Evolutionary conservation across 2,329 filamentous ascomycete species (phyloP).

Genomic region (Leptographium galeiforme): DNA sequence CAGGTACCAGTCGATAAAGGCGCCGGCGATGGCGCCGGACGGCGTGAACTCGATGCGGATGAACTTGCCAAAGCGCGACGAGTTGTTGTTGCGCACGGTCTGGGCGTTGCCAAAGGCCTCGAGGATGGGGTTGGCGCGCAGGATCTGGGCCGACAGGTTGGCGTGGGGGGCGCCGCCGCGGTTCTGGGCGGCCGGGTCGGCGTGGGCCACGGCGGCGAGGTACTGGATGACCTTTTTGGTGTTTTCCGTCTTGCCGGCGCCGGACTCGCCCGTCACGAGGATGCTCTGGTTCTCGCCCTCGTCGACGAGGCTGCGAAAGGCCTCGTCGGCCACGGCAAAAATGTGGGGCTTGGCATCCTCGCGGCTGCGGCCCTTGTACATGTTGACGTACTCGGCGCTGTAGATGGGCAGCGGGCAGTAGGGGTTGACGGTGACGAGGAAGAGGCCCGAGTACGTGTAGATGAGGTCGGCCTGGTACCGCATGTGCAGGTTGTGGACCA

Average conservation of each 20-base stretch:
- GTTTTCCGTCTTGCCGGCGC: slow-evolving; percentile 96
- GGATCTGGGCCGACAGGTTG: slow-evolving; percentile 88
- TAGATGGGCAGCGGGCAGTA: slow-evolving; percentile 94
- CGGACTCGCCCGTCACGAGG: slow-evolving; percentile 92
- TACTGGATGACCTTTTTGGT: slow-evolving; percentile 99
- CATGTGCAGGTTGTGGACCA: slow-evolving; percentile 92
- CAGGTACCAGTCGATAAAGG: slow-evolving; percentile 97
- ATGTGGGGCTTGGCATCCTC: slow-evolving; percentile 97
- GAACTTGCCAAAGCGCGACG: slow-evolving; percentile 95
- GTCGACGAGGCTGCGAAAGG: slow-evolving; percentile 88
- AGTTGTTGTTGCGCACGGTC: slow-evolving; percentile 96
- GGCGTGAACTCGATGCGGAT: slow-evolving; percentile 92
- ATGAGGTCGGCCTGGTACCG: slow-evolving; percentile 93
- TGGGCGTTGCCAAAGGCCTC: slow-evolving; percentile 98
- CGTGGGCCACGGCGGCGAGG: slow-evolving; percentile 80
- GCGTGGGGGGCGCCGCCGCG: slow-evolving; percentile 47
- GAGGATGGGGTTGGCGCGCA: slow-evolving; percentile 90
- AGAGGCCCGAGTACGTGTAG: slow-evolving; percentile 95
- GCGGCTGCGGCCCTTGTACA: slow-evolving; percentile 83
- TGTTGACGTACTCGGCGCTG: slow-evolving; percentile 90
- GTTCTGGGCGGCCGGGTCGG: slow-evolving; percentile 52
- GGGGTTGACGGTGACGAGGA: slow-evolving; percentile 92
- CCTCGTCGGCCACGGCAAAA: slow-evolving; percentile 93
- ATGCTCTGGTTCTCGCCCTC: slow-evolving; percentile 96
- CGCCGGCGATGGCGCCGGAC: slow-evolving; percentile 80